Base-by-base conservation (phyloP, 1,284 basidiomycete species). In the Ustilago lituana region DNA sequence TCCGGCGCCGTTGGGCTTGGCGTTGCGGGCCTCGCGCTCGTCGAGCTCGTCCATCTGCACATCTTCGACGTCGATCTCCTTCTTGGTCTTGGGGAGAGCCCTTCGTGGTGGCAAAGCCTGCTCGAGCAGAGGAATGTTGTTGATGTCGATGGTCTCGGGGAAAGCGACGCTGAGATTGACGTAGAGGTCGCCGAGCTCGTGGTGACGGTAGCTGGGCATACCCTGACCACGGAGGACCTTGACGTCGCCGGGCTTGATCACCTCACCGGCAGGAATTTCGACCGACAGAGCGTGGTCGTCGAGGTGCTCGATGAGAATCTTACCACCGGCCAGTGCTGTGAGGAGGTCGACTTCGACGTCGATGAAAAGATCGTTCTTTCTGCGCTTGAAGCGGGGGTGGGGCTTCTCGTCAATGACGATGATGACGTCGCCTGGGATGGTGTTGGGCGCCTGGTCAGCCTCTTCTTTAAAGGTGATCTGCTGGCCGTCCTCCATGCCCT, bases 401-500 rank as follows among this genome's bases (percentile, higher is more conserved):
- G 90, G 88, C 84, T 94, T 95, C 85, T 97, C 95, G 82, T 98
- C 94, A 69, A 99, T 87, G 55, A 98, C 92, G 75, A 99, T 98
- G 57, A 98, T 88, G 17, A 99, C 96, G 76, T 99, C 96, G 73
- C 96, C 96, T 1, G 96, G 90, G 58, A 92, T 87, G 33, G 92
- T 89, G 32, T 87, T 90, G 5, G 96, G 95, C 6, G 92, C 89
- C 84, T 99, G 95, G 83, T 99, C 96, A 77, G 92, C 94, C 86
- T 98, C 96, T 59, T 96, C 95, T 59, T 87, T 84, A 85, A 98
- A 99, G 57, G 88, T 89, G 83, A 99, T 94, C 20, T 93, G 94
- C 85, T 98, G 94, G 27, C 96, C 96, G 56, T 91, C 90, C 85
- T 93, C 93, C 96, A 98, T 98, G 56, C 96, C 96, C 87, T 95